These are phyloP conservation scores for Zychaea mexicana DNA, from an alignment of 371 early-diverging fungal species.

Conservation along the genomic window DNA sequence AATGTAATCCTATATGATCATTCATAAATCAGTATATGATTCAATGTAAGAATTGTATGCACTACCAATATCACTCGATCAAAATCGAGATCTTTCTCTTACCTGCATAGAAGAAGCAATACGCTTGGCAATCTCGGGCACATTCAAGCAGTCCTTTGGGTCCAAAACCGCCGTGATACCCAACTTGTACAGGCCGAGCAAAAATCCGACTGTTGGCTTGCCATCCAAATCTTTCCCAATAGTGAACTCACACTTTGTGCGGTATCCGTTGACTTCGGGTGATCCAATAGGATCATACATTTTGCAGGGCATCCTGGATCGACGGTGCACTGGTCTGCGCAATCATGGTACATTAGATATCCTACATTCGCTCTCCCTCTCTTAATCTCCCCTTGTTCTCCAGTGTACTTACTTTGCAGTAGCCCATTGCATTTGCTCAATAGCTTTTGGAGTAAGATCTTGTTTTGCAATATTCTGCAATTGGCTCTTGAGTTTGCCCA, in stretches of 20 bases:
- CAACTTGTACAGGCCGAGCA: slow-evolving; percentile 65
- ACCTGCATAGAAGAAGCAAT: slow-evolving; percentile 58
- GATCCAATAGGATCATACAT: slow-evolving; percentile 59
- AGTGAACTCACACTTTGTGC: slow-evolving; percentile 85
- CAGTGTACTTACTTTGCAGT: neutral
- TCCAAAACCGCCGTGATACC: slow-evolving; percentile 60
- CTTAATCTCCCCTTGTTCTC: too few species aligned
- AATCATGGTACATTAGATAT: neutral
- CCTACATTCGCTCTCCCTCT: neutral
- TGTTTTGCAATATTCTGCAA: slow-evolving; percentile 17
- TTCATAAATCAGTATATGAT: neutral
- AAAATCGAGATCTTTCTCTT: too few species aligned
- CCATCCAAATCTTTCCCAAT: slow-evolving; percentile 68
- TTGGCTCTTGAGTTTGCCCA: slow-evolving; percentile 29
- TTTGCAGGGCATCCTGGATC: slow-evolving; percentile 20
- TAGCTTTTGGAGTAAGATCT: slow-evolving; percentile 15
- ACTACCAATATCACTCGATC: too few species aligned
- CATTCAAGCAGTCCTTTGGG: slow-evolving; percentile 53
- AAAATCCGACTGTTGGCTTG: slow-evolving; percentile 70
- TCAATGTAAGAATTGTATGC: too few species aligned
- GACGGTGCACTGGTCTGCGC: too few species aligned
- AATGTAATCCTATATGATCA: slow-evolving; percentile 41
- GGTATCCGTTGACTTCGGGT: slow-evolving; percentile 67
- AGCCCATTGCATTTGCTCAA: slow-evolving; percentile 36
- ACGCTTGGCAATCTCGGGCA: slow-evolving; percentile 55